phyloP scores from a whole-genome alignment of 805 yeast genomes.

The Sungouiella thailandica region DNA sequence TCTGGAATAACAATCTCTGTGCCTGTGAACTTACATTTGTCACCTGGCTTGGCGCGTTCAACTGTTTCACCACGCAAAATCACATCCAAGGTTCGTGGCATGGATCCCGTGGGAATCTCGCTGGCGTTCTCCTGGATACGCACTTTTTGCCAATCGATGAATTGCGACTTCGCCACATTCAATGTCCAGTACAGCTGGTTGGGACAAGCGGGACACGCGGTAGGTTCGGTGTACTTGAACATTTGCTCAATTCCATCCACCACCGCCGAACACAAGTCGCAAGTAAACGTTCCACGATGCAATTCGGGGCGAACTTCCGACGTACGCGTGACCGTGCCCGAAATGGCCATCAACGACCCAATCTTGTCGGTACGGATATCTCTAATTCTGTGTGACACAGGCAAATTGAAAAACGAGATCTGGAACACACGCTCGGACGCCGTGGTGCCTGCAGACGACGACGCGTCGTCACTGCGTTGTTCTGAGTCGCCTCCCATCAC shows the following conservation, averaged over 20 bases:
- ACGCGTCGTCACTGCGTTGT: conserved; percentile 28
- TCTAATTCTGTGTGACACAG: conserved; percentile 76
- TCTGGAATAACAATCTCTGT: conserved; percentile 94
- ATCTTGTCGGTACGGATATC: conserved; percentile 86
- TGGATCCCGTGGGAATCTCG: conserved; percentile 96
- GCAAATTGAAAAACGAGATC: conserved; percentile 82
- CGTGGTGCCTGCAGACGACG: conserved; percentile 40
- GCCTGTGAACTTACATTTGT: conserved; percentile 89
- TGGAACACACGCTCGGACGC: conserved; percentile 75
- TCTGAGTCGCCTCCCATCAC: conserved; percentile 37
- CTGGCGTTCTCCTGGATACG: conserved; percentile 94
- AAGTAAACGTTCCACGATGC: conserved; percentile 78
- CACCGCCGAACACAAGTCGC: conserved; percentile 81
- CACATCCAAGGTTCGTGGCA: conserved; percentile 96
- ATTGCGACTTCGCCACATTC: conserved; percentile 76
- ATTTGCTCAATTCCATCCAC: conserved; percentile 89
- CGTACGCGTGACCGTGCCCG: conserved; percentile 95
- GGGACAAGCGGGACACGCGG: conserved; percentile 84
- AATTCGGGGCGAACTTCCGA: conserved; percentile 96
- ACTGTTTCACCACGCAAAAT: conserved; percentile 91
- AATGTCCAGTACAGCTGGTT: conserved; percentile 85
- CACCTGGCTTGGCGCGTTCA: conserved; percentile 96
- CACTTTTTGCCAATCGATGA: conserved; percentile 94
- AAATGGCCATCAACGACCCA: conserved; percentile 76
- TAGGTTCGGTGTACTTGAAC: conserved; percentile 92